These are phyloP conservation scores for Bothriochloa decipiens DNA, from an alignment of 176 grass and related monocot genomes.

Conservation along the genomic window DNA sequence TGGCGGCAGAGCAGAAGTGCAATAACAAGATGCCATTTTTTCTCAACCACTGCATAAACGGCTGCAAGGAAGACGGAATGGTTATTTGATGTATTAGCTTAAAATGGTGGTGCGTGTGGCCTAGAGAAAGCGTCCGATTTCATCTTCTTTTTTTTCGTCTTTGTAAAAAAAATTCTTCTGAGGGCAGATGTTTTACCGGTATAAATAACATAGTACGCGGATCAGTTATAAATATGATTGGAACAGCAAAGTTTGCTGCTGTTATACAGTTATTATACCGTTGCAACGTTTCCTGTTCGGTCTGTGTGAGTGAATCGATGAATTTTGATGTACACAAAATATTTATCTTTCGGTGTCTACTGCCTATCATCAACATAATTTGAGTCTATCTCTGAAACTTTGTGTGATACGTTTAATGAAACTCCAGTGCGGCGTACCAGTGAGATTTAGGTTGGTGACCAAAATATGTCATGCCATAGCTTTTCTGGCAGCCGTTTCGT, in stretches of 20 bases:
- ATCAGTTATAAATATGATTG: constrained; percentile 40
- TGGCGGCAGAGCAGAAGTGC: neutral
- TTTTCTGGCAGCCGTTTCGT: no score
- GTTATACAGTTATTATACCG: neutral
- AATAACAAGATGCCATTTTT: constrained; percentile 8
- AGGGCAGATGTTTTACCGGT: constrained; percentile 39
- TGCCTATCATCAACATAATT: no score
- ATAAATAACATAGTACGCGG: constrained; percentile 45
- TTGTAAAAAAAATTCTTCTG: constrained; percentile 48
- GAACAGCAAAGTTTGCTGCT: constrained; percentile 29
- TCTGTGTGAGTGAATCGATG: neutral
- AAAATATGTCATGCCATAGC: no score
- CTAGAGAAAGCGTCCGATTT: neutral
- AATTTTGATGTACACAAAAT: neutral
- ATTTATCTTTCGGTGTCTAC: neutral
- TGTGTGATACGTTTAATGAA: no score
- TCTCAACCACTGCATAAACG: constrained; percentile 38
- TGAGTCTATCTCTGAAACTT: no score
- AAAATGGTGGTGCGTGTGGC: constrained; percentile 10
- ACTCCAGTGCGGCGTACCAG: no score
- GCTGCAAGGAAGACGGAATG: constrained; percentile 12
- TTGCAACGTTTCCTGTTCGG: neutral
- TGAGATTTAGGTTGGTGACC: no score
- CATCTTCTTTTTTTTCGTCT: constrained; percentile 29
- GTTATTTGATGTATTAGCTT: constrained; percentile 45